Evolutionary conservation across 441 rosid genomes (phyloP).

Genomic region (Euphorbia schlechtendalii): DNA sequence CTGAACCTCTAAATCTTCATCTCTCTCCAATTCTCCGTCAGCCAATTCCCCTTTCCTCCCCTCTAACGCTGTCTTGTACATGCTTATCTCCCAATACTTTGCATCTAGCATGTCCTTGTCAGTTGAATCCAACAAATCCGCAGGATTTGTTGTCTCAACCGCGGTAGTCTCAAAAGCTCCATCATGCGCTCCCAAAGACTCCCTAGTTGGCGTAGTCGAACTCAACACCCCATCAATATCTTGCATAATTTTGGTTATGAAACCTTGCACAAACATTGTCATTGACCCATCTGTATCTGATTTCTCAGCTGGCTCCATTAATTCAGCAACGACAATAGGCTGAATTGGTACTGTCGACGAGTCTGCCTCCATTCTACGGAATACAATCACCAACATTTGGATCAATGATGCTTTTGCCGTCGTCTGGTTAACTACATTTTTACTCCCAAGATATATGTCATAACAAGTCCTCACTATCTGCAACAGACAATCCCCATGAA

Average conservation of each 20-base stretch:
- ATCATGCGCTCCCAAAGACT: slow-evolving; percentile 54
- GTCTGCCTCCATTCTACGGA: slow-evolving; percentile 98
- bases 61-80: slow-evolving; percentile 97
- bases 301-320: slow-evolving; percentile 85
- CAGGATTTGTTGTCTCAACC: slow-evolving; percentile 87
- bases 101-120: slow-evolving; percentile 99
- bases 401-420: slow-evolving; percentile 94
- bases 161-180: slow-evolving; percentile 75
- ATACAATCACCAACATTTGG: slow-evolving; percentile 93
- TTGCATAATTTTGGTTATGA: slow-evolving; percentile 88
- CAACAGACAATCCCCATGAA: slow-evolving; percentile 88
- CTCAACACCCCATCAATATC: slow-evolving; percentile 90
- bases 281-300: slow-evolving; percentile 80
- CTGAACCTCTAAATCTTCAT: slow-evolving; percentile 93
- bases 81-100: slow-evolving; percentile 99
- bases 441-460: slow-evolving; percentile 84
- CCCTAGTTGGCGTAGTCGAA: slow-evolving; percentile 45
- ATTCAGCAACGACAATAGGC: slow-evolving; percentile 95
- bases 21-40: slow-evolving; percentile 79
- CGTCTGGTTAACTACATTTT: slow-evolving; percentile 86
- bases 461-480: slow-evolving; percentile 87
- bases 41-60: slow-evolving; percentile 96
- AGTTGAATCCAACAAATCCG: slow-evolving; percentile 96
- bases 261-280: slow-evolving; percentile 95
- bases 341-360: slow-evolving; percentile 89